Evolutionary conservation across 176 grass and related monocot genomes (phyloP), one percentile per base, ranked within the genome.

Genomic region (Elymus sibiricus): DNA sequence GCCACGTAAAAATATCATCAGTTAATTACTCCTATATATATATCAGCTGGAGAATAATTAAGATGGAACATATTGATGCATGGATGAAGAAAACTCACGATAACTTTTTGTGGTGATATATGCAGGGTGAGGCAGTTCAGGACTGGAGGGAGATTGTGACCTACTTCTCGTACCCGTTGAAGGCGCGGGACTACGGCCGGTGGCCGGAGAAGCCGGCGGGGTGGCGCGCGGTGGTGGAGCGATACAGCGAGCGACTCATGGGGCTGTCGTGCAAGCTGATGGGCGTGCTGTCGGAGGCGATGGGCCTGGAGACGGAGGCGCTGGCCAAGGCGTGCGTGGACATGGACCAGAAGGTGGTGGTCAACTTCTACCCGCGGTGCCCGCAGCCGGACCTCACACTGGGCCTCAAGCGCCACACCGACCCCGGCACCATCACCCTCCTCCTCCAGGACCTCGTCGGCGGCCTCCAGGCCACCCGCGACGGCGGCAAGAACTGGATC

Each of bases 311-410:
- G 3, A 70, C 80, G 8, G 90, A 79, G 28, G 93, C 94, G 1
- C 86, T 98, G 5, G 77, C 93, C 34, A 39, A 87, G 34, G 92
- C 94, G 3, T 98, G 93, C 63, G 92, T 98, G 0, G 92, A 98
- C 86, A 92, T 95, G 97, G 97, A 98, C 76, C 91, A 98, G 87
- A 98, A 98, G 70, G 59, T 98, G 7, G 96, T 98, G 37, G 87
- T 98, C 38, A 98, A 98, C 91, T 95, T 94, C 90, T 98, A 98
- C 88, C 96, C 96, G 19, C 91, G 53, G 70, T 98, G 97, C 88
- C 97, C 94, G 2, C 90, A 95, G 97, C 97, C 97, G 0, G 90
- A 95, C 90, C 91, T 98, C 70, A 94, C 97, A 3, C 97, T 98
- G 1, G 97, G 97, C 7, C 88, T 98, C 43, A 98, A 98, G 79